phyloP scores from a whole-genome alignment of 345 rosid species.

The Pugionium dolabratum region DNA sequence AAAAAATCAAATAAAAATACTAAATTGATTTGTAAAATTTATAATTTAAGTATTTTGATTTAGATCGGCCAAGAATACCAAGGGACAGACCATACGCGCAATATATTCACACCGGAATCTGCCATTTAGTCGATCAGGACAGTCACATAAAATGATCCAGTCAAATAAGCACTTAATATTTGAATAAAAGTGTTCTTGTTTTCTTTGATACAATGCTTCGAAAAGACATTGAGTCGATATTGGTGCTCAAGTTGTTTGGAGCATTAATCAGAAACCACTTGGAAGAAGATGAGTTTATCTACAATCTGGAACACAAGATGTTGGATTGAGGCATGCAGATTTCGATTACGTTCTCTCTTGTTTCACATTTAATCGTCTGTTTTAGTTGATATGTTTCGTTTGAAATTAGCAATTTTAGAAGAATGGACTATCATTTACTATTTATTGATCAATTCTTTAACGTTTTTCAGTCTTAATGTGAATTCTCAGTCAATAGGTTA shows the following conservation, averaged over 20 bases:
- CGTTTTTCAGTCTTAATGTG: neutral
- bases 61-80: too few species aligned
- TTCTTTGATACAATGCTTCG: too few species aligned
- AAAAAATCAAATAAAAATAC: too few species aligned
- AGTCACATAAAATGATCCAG: too few species aligned
- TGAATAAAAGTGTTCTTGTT: too few species aligned
- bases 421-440: neutral
- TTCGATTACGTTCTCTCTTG: neutral
- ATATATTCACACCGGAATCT: too few species aligned
- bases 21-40: too few species aligned
- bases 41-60: too few species aligned
- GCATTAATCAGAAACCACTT: constrained; percentile 68
- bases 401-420: neutral
- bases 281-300: constrained; percentile 60
- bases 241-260: constrained; percentile 77
- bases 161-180: too few species aligned
- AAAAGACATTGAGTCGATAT: too few species aligned
- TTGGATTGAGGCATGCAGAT: constrained; percentile 87
- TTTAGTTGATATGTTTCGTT: neutral
- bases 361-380: neutral
- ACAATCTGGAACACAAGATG: constrained; percentile 81
- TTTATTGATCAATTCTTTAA: constrained; percentile 19
- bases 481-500: constrained; percentile 53
- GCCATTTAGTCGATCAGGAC: too few species aligned
- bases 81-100: too few species aligned